Evolutionary conservation across 305 asterid genomes (phyloP).

Genomic region (Fraxinus sp.): DNA sequence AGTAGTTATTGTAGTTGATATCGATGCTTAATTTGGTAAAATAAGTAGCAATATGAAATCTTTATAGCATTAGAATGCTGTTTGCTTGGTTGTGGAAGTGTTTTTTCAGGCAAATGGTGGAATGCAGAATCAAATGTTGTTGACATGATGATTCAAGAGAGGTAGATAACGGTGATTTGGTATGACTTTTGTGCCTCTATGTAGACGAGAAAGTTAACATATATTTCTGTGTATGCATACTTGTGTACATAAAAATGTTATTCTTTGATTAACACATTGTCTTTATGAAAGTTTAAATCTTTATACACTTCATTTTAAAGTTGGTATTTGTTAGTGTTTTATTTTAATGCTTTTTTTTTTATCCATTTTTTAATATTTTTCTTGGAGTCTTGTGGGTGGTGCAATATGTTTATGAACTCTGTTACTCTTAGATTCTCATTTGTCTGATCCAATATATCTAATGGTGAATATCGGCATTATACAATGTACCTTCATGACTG

Average conservation of each 20-base stretch:
- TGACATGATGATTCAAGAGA: not conserved
- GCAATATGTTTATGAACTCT: not conserved
- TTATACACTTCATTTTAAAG: not conserved
- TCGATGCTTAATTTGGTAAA: not conserved
- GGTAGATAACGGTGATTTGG: not conserved
- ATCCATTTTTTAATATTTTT: not conserved
- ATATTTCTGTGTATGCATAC: not conserved
- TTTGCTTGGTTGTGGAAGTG: not conserved
- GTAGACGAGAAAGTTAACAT: not conserved
- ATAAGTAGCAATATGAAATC: not conserved
- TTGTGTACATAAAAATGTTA: not conserved
- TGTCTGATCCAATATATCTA: not conserved
- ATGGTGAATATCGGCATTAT: constrained; percentile 15
- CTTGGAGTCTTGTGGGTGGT: not conserved
- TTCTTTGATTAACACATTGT: not conserved
- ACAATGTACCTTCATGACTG: constrained; percentile 2
- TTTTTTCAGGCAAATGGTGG: not conserved
- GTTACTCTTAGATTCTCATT: not conserved
- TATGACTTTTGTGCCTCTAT: not conserved
- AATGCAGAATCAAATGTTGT: not conserved
- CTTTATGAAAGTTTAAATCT: not conserved
- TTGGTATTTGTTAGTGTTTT: not conserved
- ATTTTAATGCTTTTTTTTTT: not conserved
- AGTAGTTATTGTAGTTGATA: not conserved
- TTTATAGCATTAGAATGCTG: not conserved